Evolutionary conservation across 305 asterid species (phyloP), one percentile per base, ranked within the genome.

Genomic region (Fraxinus latifolia): DNA sequence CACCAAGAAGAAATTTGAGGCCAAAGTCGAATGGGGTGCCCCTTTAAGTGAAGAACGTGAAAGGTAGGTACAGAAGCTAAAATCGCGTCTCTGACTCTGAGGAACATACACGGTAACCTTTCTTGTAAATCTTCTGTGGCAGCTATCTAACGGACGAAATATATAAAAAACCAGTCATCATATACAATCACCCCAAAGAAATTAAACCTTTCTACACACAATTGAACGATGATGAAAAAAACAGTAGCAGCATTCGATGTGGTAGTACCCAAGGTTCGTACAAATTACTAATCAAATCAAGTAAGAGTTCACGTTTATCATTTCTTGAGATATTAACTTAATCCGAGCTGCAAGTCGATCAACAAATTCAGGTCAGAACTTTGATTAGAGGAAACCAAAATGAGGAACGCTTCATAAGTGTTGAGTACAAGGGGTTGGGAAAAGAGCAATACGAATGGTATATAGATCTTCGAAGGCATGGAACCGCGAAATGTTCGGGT

Each of bases 331-430:
- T 25, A 31, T 53, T 60, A 53, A 83, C 70, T 65, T 23, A 37
- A 62, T 77, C 37, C 83, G 53, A 80, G 32, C 27, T 42, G 27
- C 75, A 23, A 8, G 14, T 55, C 37, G 11, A 15, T 17, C 73
- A 17, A 17, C 71, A n/a, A 62, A 17, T 65, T 83, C 89, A 93
- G 98, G 89, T 92, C 50, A 97, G 98, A 78, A 80, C 91, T 82
- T 79, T 96, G 79, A 84, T 96, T 42, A 86, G 87, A 85, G 99
- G 98, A 81, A 91, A 97, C 91, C 97, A 93, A 85, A 94, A 87
- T 6, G 98, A 96, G 86, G 99, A 96, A 75, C 96, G 97, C 36
- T 47, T 85, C 9, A 68, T 37, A 84, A 47, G 73, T 82, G 80
- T 70, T 94, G 81, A 88, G 80, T 80, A 27, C 90, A 60, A 92